Percentiles rank a stretch among this genome's conserved stretches.
Evolutionary conservation across 805 yeast genomes (phyloP).

Genomic region (Zygotorulaspora chibaensis): DNA sequence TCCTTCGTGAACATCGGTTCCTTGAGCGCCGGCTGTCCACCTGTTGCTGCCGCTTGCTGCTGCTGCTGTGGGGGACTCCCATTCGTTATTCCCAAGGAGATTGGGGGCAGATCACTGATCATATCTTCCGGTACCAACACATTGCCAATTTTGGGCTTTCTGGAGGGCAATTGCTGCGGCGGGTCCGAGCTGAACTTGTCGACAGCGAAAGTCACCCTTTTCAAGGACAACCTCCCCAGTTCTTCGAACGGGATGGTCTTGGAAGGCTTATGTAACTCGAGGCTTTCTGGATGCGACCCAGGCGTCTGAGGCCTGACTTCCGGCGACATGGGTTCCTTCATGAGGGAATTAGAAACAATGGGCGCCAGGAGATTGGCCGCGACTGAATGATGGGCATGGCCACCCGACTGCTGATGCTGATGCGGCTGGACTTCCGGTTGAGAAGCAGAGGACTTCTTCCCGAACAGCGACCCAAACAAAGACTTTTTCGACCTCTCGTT

Average conservation of each 20-base stretch:
- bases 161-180: slow-evolving; percentile 89
- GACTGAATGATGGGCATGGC: slow-evolving; percentile 4
- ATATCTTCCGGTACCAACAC: slow-evolving; percentile 68
- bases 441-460: slow-evolving; percentile 17
- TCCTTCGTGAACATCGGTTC: slow-evolving; percentile 29
- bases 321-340: slow-evolving; percentile 17
- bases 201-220: slow-evolving; percentile 73
- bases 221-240: slow-evolving; percentile 37
- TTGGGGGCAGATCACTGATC: slow-evolving; percentile 52
- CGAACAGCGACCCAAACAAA: slow-evolving; percentile 27
- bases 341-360: not conserved
- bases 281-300: slow-evolving; percentile 26
- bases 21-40: not conserved
- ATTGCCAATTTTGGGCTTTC: slow-evolving; percentile 77
- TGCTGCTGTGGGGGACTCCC: slow-evolving; percentile 35
- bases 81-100: slow-evolving; percentile 65
- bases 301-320: slow-evolving; percentile 21
- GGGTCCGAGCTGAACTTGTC: slow-evolving; percentile 75
- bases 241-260: slow-evolving; percentile 34
- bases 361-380: not conserved
- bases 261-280: slow-evolving; percentile 38
- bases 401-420: slow-evolving; percentile 1
- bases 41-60: not conserved
- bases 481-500: slow-evolving; percentile 30
- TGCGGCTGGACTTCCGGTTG: not conserved